Evolutionary conservation across 306 rosid species (phyloP), one percentile per base, ranked within the genome.

Genomic region (Inga leiocalycina): DNA sequence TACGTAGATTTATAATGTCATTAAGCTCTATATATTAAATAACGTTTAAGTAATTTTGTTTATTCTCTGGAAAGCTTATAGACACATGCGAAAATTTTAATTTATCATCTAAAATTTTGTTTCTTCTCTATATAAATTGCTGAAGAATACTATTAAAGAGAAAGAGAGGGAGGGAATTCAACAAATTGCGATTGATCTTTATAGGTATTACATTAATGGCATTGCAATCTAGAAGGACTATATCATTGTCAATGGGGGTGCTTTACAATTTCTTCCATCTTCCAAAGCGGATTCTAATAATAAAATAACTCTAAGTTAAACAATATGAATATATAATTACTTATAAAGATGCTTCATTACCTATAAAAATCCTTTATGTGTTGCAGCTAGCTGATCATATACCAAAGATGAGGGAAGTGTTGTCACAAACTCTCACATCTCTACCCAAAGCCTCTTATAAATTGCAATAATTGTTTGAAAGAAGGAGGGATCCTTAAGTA

Each of bases 361-460:
- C 5, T 37, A 4, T 37, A 37, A 37, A 37, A 3, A 37, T 37
- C 98, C 99, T 89, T 96, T 97, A 74, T 96, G 98, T 48, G 99
- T 96, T 85, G 99, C 97, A n/a, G 99, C 98, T 85, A 98, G 91
- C 90, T 96, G 98, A 82, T 96, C 93, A 95, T 84, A 90, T 96
- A 85, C 93, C 97, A 77, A 96, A 94, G 89, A 96, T 90, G 74
- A 96, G 93, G 54, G 98, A 92, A 82, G 97, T 92, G 83, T 94
- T 92, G 85, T 96, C 99, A 77, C 99, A 91, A 85, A 96, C 98
- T 91, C 99, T 96, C 79, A 93, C 94, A 78, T 92, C 92, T 81
- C 97, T 94, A 70, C 99, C 98, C 85, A 95, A 95, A 74, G 85
- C 80, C 92, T 93, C 92, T 87, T 93, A 97, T 91, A 93, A 84